Evolutionary conservation across 495 filamentous ascomycete genomes (phyloP), one percentile per base, ranked within the genome.

Genomic region (Talaromyces liani): DNA sequence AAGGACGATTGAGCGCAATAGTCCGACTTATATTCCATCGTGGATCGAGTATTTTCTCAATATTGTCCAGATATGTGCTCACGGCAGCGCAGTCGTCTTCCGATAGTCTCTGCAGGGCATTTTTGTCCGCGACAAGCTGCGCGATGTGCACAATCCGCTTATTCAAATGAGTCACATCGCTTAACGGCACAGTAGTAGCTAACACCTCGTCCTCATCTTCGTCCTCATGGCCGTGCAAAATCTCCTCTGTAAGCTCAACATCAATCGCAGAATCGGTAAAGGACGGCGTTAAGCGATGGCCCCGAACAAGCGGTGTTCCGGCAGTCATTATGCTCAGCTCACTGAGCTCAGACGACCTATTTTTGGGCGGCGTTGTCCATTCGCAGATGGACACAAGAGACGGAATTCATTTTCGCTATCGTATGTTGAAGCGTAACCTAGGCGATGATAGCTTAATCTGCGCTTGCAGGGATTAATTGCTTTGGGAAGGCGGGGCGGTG

Each of bases 11-110:
- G 60, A 60, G 65, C 7, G 51, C 60, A 29, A 70, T 63, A 53
- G 71, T 70, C 2, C 66, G 64, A 3, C 66, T 65, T 1, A 73
- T 33, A 29, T 60, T 61, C 12, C 67, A 66, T 14, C 65, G 69
- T 22, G 71, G 68, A 45, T 77, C 69, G 7, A 76, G 64, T 33
- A 60, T 6, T 8, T 66, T 49, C 57, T 76, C 74, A 5, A 77
- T 61, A 10, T 65, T 67, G n/a, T 76, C 70, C 25, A 77, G 66
- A 59, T 71, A 72, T 18, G 66, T 66, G 22, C 73, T 67, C 3
- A 74, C 63, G n/a, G 66, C 63, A 7, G 64, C 59, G 14, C 67
- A 67, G 5, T 70, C 64, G n/a, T 69, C 64, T 36, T 55, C 27
- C 8, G 65, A 67, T 3, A 66, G 51, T 33, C 5, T 14, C 0